phyloP scores from a whole-genome alignment of 2,329 filamentous ascomycete species.

The Corinectria fuckeliana region DNA sequence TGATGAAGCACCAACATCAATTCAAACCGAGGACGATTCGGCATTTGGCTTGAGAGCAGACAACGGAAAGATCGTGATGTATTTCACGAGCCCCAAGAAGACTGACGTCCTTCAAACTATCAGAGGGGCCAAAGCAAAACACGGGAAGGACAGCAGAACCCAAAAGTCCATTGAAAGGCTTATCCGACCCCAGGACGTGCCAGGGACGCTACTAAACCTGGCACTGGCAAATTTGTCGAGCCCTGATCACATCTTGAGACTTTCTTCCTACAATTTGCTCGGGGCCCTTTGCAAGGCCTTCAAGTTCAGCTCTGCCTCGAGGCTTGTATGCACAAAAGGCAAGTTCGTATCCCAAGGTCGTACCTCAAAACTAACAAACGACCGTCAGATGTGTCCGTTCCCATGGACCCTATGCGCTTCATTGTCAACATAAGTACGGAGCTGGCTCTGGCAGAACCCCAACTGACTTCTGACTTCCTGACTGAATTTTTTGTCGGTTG shows the following conservation, averaged over 20 bases:
- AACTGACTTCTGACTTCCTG: constrained; percentile 71
- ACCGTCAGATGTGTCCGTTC: constrained; percentile 64
- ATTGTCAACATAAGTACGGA: constrained; percentile 70
- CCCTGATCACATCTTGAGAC: constrained; percentile 62
- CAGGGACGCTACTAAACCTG: constrained; percentile 71
- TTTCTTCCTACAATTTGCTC: constrained; percentile 72
- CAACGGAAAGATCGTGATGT: constrained; percentile 74
- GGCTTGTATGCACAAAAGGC: constrained; percentile 69
- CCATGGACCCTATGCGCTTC: constrained; percentile 67
- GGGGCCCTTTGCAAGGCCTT: constrained; percentile 72
- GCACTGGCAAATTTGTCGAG: constrained; percentile 72
- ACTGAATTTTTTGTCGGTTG: constrained; percentile 78
- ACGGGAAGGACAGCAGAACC: constrained; percentile 66
- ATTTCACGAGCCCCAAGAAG: constrained; percentile 71
- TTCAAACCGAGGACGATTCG: constrained; percentile 70
- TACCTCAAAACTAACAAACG: constrained; percentile 2
- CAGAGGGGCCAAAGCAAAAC: constrained; percentile 66
- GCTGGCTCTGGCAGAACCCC: constrained; percentile 67
- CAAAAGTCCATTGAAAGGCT: constrained; percentile 69
- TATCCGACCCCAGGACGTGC: constrained; percentile 73
- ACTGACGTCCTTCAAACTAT: constrained; percentile 69
- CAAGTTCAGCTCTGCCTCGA: constrained; percentile 67
- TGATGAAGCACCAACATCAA: constrained; percentile 69
- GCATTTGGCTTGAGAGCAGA: constrained; percentile 72
- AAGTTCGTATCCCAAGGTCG: constrained; percentile 21